These are phyloP conservation scores for Tulasnella sp. DNA, from an alignment of 768 basidiomycete genomes.

Conservation along the genomic window DNA sequence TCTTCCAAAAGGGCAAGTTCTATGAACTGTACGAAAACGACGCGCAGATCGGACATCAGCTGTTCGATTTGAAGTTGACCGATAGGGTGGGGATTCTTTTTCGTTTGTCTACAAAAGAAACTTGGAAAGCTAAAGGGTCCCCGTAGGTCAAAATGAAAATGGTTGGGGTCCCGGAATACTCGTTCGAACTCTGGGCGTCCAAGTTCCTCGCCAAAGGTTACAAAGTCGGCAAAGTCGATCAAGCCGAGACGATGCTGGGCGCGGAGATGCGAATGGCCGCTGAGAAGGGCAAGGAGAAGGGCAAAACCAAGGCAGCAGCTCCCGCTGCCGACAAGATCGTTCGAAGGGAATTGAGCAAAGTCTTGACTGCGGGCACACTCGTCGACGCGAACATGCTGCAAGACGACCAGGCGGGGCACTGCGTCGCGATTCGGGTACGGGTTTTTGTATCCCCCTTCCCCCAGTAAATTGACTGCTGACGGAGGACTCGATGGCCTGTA, in stretches of 20 bases:
- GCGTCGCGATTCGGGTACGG: conserved; percentile 65
- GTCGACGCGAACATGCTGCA: conserved; percentile 80
- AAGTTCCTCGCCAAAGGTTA: conserved; percentile 54
- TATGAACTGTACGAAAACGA: conserved; percentile 81
- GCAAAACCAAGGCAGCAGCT: conserved; percentile 35
- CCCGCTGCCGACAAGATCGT: conserved; percentile 70
- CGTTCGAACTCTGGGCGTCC: conserved; percentile 90
- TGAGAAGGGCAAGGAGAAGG: conserved; percentile 40
- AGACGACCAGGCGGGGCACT: conserved; percentile 93
- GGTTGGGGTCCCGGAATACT: conserved; percentile 94
- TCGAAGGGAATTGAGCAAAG: conserved; percentile 80
- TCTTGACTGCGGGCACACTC: conserved; percentile 92
- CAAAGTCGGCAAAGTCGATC: conserved; percentile 94
- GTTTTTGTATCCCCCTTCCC: neutral
- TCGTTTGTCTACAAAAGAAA: neutral
- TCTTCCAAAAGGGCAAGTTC: conserved; percentile 88
- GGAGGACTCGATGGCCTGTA: neutral
- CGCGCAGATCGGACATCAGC: conserved; percentile 81
- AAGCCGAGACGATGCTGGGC: conserved; percentile 92
- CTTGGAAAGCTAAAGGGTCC: neutral
- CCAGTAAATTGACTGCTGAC: neutral
- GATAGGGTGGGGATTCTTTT: conserved; percentile 14
- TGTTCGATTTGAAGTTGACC: conserved; percentile 80
- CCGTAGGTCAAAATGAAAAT: conserved; percentile 89
- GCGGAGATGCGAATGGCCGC: conserved; percentile 89